Conservation (phyloP, 2,329 filamentous ascomycete genomes). For the Alternaria arbusti region DNA sequence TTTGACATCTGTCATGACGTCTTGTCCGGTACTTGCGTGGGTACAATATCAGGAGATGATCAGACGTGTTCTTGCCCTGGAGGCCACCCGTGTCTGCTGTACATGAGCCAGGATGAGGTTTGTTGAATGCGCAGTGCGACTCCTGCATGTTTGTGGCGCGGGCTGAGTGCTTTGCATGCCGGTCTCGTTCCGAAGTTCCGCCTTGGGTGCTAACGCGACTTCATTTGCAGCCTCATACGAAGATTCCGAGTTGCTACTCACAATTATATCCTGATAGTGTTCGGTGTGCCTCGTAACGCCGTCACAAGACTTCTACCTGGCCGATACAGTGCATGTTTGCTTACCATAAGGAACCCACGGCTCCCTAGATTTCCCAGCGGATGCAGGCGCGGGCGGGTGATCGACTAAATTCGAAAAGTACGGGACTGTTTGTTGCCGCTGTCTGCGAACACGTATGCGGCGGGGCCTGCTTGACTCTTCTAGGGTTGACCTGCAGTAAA, state of each 20-base stretch:
- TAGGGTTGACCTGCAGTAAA: background rate
- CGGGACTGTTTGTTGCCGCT: background rate
- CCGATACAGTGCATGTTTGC: background rate
- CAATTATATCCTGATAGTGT: background rate
- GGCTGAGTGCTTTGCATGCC: conserved; percentile 5
- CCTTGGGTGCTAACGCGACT: conserved; percentile 7
- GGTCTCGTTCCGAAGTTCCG: conserved; percentile 14
- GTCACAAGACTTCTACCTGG: background rate
- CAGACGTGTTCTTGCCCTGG: background rate
- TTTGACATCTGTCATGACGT: conserved; percentile 11
- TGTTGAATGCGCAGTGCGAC: conserved; percentile 11
- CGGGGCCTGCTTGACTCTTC: background rate
- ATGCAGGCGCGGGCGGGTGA: conserved; percentile 13
- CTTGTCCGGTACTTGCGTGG: background rate
- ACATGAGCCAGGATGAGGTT: conserved; percentile 4
- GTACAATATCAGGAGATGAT: conserved; percentile 3
- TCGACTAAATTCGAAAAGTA: conserved; percentile 3
- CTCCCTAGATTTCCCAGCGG: background rate
- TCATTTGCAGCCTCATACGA: background rate
- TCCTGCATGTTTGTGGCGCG: conserved; percentile 18
- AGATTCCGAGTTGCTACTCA: background rate
- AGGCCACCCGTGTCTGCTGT: background rate
- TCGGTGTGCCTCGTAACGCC: background rate
- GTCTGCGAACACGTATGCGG: background rate
- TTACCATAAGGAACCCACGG: background rate